A percentile compares a stretch with the other conserved stretches of the same genome.
Conservation (phyloP, 345 rosid species). For the Garcia nutans region DNA sequence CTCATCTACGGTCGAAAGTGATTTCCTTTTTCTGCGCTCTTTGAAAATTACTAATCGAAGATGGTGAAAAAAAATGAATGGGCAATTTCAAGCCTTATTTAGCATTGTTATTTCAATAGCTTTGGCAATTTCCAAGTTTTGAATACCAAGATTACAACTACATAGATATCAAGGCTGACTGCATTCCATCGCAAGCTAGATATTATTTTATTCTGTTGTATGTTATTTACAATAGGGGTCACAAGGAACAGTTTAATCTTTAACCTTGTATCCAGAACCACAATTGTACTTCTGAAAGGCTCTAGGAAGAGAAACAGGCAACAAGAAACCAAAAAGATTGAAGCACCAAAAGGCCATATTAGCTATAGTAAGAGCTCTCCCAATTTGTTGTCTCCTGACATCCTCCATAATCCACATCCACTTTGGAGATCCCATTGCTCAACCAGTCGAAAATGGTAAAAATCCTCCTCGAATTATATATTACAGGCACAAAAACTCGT, state of each 20-base stretch:
- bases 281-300: conserved; percentile 71
- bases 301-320: conserved; percentile 78
- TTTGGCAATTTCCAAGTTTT: too few relatives aligned
- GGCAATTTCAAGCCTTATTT: too few relatives aligned
- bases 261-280: conserved; percentile 28
- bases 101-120: too few relatives aligned
- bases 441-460: conserved; percentile 68
- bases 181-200: too few relatives aligned
- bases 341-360: conserved; percentile 81
- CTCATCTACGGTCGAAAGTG: too few relatives aligned
- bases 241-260: conserved; percentile 7
- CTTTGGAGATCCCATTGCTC: conserved; percentile 42
- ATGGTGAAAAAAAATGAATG: too few relatives aligned
- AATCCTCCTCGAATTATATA: conserved; percentile 71
- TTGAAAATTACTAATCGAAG: too few relatives aligned
- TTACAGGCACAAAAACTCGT: conserved; percentile 69
- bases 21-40: too few relatives aligned
- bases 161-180: too few relatives aligned
- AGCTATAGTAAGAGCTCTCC: conserved; percentile 60
- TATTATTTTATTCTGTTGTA: too few relatives aligned
- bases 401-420: conserved; percentile 23
- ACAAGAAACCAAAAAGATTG: conserved; percentile 79
- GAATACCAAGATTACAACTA: too few relatives aligned
- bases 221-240: too few relatives aligned
- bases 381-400: conserved; percentile 46